Conservation (phyloP, 257 asterid species). For the Nicotiana tomentosiformis region DNA sequence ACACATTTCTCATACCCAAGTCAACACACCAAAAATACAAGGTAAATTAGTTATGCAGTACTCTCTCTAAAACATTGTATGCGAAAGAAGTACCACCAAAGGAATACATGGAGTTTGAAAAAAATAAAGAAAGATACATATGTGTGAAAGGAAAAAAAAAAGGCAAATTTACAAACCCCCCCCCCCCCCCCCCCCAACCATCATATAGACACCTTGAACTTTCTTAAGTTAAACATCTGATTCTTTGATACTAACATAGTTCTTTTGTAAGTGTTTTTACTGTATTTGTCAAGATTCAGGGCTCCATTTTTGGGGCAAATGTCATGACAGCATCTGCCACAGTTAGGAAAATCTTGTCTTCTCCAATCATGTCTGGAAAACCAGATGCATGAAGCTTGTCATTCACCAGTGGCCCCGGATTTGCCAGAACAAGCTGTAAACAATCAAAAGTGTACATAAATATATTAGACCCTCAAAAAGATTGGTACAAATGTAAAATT, state of each 20-base stretch:
- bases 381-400: conserved; percentile 61
- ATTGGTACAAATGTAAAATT: background rate
- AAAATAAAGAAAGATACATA: background rate
- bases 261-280: background rate
- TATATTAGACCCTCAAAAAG: background rate
- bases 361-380: conserved; percentile 40
- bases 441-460: background rate
- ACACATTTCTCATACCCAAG: background rate
- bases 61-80: background rate
- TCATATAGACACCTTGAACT: background rate
- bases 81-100: background rate
- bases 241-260: background rate
- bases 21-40: background rate
- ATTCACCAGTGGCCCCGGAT: conserved; percentile 65
- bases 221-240: background rate
- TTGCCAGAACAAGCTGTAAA: conserved; percentile 65
- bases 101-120: background rate
- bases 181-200: background rate
- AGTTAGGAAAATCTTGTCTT: conserved; percentile 63
- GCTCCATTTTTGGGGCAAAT: conserved; percentile 69
- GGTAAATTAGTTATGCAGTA: background rate
- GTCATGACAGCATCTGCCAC: conserved; percentile 64
- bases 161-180: background rate
- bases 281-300: conserved; percentile 15
- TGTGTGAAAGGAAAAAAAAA: background rate